phyloP scores from a whole-genome alignment of 2,329 filamentous ascomycete genomes.

The Aspergillus pseudonomiae region DNA sequence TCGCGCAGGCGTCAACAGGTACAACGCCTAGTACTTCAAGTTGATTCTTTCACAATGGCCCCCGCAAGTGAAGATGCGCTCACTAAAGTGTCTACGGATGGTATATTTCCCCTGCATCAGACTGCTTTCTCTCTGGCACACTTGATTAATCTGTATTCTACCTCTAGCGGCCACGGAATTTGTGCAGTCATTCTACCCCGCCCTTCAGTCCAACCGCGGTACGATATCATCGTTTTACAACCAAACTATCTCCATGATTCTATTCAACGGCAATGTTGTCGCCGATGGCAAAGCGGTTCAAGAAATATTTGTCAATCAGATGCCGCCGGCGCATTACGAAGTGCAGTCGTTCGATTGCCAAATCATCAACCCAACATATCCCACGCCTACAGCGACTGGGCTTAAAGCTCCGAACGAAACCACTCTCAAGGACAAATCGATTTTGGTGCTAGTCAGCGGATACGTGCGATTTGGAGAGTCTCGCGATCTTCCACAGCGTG shows the following conservation, averaged over 20 bases:
- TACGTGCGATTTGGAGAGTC: slow-evolving; percentile 68
- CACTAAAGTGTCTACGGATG: slow-evolving; percentile 47
- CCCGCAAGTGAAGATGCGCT: slow-evolving; percentile 37
- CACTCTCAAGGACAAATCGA: slow-evolving; percentile 62
- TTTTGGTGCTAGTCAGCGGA: slow-evolving; percentile 75
- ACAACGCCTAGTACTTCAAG: not conserved
- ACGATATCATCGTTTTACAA: slow-evolving; percentile 72
- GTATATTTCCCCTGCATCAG: slow-evolving; percentile 28
- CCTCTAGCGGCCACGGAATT: slow-evolving; percentile 69
- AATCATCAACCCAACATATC: slow-evolving; percentile 71
- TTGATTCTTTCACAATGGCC: slow-evolving; percentile 30
- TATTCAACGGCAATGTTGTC: slow-evolving; percentile 75
- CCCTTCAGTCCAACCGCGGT: slow-evolving; percentile 64
- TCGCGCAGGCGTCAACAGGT: not conserved
- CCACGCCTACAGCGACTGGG: slow-evolving; percentile 53
- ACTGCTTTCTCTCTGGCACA: not conserved
- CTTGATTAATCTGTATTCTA: not conserved
- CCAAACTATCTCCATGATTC: slow-evolving; percentile 64
- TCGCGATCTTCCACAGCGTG: slow-evolving; percentile 64
- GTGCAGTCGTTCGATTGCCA: slow-evolving; percentile 77
- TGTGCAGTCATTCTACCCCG: slow-evolving; percentile 72
- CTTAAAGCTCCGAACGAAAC: slow-evolving; percentile 45
- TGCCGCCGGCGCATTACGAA: slow-evolving; percentile 68
- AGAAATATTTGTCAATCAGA: slow-evolving; percentile 68
- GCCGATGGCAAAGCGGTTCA: slow-evolving; percentile 67